Conservation (phyloP, 1,139 yeast genomes). For the Hansenula lynferdii region DNA sequence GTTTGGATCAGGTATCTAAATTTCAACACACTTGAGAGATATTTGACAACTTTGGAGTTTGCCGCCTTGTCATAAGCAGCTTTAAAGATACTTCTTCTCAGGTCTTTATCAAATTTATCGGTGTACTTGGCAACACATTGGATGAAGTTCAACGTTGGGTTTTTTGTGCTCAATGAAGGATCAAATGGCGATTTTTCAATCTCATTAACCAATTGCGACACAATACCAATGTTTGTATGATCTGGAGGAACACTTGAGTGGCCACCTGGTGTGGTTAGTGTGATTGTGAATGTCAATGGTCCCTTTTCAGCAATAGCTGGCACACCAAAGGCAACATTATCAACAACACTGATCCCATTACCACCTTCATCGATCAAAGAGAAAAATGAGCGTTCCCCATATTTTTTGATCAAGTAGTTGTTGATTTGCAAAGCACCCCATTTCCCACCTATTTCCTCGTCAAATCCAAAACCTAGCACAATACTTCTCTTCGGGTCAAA, state of each 20-base stretch:
- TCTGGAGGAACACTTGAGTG: constrained; percentile 68
- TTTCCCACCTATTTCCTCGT: constrained; percentile 54
- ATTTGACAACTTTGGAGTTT: constrained; percentile 35
- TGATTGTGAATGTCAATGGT: constrained; percentile 42
- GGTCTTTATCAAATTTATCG: constrained; percentile 13
- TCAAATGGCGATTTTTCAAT: constrained; percentile 46
- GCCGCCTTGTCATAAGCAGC: constrained; percentile 31
- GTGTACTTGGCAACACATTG: constrained; percentile 44
- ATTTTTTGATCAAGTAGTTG: constrained; percentile 33
- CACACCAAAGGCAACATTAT: constrained; percentile 41
- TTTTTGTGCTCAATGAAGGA: constrained; percentile 38
- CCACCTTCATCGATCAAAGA: constrained; percentile 54
- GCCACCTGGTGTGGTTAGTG: constrained; percentile 56
- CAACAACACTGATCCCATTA: constrained; percentile 26
- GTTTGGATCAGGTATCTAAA: constrained; percentile 43
- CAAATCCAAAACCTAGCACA: constrained; percentile 53
- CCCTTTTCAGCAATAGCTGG: constrained; percentile 64
- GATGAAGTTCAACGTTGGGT: constrained; percentile 43
- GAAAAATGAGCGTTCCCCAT: constrained; percentile 44
- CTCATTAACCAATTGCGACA: constrained; percentile 42
- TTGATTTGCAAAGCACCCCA: constrained; percentile 42
- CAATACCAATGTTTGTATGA: constrained; percentile 63
- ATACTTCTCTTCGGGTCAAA: constrained; percentile 45
- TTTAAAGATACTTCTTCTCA: constrained; percentile 1
- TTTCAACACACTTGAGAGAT: constrained; percentile 22